Evolutionary conservation across 2,329 filamentous ascomycete genomes (phyloP), one percentile per base, ranked within the genome.

Genomic region (Alternaria sp.): DNA sequence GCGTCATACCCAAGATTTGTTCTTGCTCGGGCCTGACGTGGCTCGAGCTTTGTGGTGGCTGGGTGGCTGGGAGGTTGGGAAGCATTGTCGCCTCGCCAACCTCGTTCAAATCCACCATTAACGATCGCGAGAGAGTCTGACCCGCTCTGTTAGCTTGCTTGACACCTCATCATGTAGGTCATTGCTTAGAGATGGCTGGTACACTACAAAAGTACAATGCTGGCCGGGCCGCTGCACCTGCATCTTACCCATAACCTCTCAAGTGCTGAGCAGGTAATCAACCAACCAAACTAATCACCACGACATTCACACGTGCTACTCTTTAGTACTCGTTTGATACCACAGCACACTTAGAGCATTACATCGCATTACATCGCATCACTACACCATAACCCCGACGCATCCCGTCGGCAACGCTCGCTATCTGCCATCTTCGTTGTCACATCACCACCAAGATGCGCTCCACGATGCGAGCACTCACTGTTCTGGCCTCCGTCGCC

Each of bases 401-500:
- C 50, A 40, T 28, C 25, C 34, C 50, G 50, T 52, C 34, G 50
- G 55, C 59, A 44, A 44, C 59, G 20, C 40, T 54, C 57, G 48
- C 57, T 64, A 55, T 40, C 41, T 51, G 20, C 30, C 28, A 30
- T 45, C 51, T 38, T 55, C 60, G 55, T 49, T 34, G 50, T 50
- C 46, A 27, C 50, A 46, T 50, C 64, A 60, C 67, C 63, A 51
- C 54, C 69, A 71, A 58, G 44, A 79, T 79, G 78, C 73, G 70
- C 63, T 72, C 74, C 58, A 65, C 74, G 46, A 65, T 73, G 64
- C 65, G 69, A 69, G 70, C 70, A 18, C 62, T 82, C 57, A 76
- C 75, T 50, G 75, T 78, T 28, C 68, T 82, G 36, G 78, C 79
- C 43, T 75, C 80, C 30, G 73, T 78, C 51, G 74, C 79, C 57